phyloP scores from a whole-genome alignment of 371 early-diverging fungal genomes.

The Phascolomyces articulosus region DNA sequence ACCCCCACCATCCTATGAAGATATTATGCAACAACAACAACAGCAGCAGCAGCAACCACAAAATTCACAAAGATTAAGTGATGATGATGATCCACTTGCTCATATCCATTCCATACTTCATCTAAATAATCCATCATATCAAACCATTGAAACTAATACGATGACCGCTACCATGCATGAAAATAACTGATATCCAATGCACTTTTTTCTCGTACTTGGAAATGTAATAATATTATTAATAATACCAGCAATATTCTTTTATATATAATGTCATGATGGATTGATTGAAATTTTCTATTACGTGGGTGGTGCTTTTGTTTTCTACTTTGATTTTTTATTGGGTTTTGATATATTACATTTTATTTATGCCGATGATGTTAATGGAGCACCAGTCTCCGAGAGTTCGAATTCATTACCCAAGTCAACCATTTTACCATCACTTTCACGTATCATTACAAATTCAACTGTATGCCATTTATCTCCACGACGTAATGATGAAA shows the following conservation, averaged over 20 bases:
- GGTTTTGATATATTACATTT: neutral
- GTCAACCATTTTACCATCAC: conserved; percentile 35
- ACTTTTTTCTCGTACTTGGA: too few relatives aligned
- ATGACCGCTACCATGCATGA: too few relatives aligned
- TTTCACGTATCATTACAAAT: conserved; percentile 40
- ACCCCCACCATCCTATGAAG: conserved; percentile 12
- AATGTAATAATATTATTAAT: neutral
- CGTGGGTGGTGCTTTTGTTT: neutral
- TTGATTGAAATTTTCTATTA: too few relatives aligned
- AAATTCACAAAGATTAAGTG: too few relatives aligned
- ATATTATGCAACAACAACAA: neutral
- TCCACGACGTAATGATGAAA: conserved; percentile 40
- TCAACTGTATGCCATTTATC: conserved; percentile 39
- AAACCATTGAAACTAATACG: too few relatives aligned
- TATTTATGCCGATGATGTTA: neutral
- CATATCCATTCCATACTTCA: neutral
- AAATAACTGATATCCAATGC: too few relatives aligned
- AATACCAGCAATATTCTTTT: too few relatives aligned
- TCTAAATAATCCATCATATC: neutral
- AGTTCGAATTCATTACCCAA: conserved; percentile 37
- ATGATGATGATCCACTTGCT: neutral
- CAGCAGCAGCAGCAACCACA: neutral
- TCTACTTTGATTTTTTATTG: neutral
- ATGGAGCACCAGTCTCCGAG: conserved; percentile 42
- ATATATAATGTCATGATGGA: too few relatives aligned